A percentile compares a stretch with the other conserved stretches of the same genome.
These are phyloP conservation scores for Neltuma alba DNA, from an alignment of 306 rosid genomes.

Conservation along the genomic window DNA sequence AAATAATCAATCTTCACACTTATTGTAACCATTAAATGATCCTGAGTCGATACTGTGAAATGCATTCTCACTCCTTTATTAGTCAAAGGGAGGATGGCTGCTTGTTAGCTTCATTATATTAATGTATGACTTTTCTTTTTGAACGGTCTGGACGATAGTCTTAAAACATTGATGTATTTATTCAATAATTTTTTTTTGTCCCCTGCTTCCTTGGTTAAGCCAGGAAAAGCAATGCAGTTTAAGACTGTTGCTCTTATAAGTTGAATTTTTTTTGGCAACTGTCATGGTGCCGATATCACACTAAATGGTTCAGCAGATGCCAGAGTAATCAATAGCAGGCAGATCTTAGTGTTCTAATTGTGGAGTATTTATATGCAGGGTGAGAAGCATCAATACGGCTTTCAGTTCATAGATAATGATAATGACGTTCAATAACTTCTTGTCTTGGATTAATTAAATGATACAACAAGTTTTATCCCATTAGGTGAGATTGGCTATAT, in stretches of 20 bases:
- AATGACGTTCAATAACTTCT: not conserved
- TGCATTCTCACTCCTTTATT: not conserved
- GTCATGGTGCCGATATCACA: conserved; percentile 11
- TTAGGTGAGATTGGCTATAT: too few species aligned
- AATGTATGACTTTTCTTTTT: not conserved
- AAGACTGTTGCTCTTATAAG: not conserved
- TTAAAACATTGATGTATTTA: not conserved
- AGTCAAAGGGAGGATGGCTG: not conserved
- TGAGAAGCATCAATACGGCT: not conserved
- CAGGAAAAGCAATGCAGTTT: conserved; percentile 17
- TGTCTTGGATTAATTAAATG: not conserved
- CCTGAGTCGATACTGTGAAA: not conserved
- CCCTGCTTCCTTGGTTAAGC: conserved; percentile 17
- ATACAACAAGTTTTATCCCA: too few species aligned
- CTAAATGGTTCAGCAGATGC: not conserved
- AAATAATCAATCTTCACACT: conserved; percentile 3
- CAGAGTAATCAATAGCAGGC: not conserved
- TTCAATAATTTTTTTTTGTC: not conserved
- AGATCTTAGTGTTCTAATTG: conserved; percentile 27
- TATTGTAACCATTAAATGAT: not conserved
- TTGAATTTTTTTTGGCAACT: not conserved
- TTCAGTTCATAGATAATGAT: not conserved
- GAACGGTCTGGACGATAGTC: not conserved
- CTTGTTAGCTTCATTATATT: not conserved
- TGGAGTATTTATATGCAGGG: conserved; percentile 1